phyloP scores from a whole-genome alignment of 305 asterid genomes.

The Stenogyne calaminthoides region DNA sequence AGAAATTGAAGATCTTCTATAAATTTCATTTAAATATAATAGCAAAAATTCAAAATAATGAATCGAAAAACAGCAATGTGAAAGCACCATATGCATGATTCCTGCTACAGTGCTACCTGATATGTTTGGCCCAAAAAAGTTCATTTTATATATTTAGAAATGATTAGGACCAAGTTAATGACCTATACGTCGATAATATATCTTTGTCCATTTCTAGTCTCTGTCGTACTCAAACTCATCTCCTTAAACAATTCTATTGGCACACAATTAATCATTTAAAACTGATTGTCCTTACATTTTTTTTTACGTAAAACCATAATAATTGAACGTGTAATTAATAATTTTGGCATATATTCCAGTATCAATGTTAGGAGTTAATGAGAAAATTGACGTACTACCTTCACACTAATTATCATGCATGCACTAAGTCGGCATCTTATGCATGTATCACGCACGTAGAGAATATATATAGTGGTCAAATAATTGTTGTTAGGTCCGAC shows the following conservation, averaged over 20 bases:
- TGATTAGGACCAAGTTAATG: conserved; percentile 6
- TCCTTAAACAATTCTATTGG: not conserved
- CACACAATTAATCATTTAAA: not conserved
- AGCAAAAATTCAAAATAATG: not conserved
- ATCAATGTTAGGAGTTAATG: conserved; percentile 3
- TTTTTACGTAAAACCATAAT: not conserved
- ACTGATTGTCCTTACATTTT: not conserved
- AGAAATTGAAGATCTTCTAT: not conserved
- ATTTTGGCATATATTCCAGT: not conserved
- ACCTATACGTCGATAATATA: not conserved
- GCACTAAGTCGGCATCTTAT: not conserved
- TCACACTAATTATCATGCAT: not conserved
- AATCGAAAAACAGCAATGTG: not conserved
- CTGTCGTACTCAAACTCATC: not conserved
- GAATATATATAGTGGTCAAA: not conserved
- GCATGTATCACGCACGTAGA: too few relatives aligned
- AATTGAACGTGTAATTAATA: not conserved
- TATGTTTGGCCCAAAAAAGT: not conserved
- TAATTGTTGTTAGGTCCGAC: conserved; percentile 24
- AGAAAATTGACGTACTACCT: conserved; percentile 26
- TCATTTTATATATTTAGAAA: not conserved
- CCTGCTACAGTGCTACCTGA: not conserved
- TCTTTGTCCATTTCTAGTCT: not conserved
- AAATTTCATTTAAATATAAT: too few relatives aligned
- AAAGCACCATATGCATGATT: not conserved